Evolutionary conservation across 108 stramenopile genomes (phyloP).

Genomic region (Pseudonitzschia delicatissima): DNA sequence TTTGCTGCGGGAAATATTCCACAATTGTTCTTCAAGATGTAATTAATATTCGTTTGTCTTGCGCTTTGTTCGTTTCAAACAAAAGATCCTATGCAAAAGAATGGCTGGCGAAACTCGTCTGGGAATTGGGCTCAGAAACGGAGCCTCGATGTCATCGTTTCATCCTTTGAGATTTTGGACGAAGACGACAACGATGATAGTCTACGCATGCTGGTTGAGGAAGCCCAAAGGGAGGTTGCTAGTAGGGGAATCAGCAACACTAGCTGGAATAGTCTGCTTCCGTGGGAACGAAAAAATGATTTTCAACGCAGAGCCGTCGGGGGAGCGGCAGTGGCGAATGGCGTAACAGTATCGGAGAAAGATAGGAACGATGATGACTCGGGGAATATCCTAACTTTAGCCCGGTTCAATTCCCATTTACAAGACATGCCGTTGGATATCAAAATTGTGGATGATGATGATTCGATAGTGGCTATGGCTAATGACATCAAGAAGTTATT

Average conservation of each 20-base stretch:
- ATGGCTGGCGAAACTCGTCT: conserved; percentile 5
- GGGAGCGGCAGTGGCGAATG: neutral
- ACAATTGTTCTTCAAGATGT: too few species aligned
- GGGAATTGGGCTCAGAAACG: conserved; percentile 31
- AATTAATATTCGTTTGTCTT: too few species aligned
- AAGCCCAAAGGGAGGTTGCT: neutral
- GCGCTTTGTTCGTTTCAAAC: too few species aligned
- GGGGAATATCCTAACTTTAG: neutral
- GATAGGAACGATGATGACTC: neutral
- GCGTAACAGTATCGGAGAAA: neutral
- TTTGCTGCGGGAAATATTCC: neutral
- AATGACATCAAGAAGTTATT: conserved; percentile 17
- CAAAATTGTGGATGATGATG: conserved; percentile 10
- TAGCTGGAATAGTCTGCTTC: neutral
- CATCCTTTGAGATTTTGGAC: conserved; percentile 21
- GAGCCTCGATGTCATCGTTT: conserved; percentile 36
- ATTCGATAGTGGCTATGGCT: conserved; percentile 16
- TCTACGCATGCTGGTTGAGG: conserved; percentile 9
- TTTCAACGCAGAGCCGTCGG: conserved; percentile 5
- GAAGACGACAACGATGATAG: conserved; percentile 1
- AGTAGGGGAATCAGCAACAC: neutral
- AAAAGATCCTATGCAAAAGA: conserved; percentile 12
- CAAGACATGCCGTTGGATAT: conserved; percentile 3
- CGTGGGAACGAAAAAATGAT: neutral
- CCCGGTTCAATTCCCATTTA: conserved; percentile 1